Percentiles rank a stretch among this genome's conserved stretches.
phyloP scores from a whole-genome alignment of 2,329 filamentous ascomycete genomes.

The Claviceps digitariae region DNA sequence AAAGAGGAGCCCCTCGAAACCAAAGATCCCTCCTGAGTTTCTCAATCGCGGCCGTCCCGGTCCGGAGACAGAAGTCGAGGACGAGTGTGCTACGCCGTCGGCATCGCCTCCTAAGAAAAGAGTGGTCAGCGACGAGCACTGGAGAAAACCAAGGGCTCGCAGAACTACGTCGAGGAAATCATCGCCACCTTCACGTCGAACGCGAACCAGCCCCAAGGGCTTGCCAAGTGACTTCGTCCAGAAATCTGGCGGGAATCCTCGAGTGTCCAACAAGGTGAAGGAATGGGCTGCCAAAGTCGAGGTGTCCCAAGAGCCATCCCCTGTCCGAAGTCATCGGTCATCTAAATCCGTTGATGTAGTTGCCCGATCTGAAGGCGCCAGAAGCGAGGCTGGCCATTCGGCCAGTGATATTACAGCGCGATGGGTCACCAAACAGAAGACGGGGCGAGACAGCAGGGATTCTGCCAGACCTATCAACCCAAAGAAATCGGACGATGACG shows the following conservation, averaged over 20 bases:
- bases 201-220: slow-evolving; percentile 6
- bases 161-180: slow-evolving; percentile 31
- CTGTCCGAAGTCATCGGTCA: slow-evolving; percentile 21
- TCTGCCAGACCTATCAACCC: slow-evolving; percentile 9
- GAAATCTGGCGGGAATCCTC: slow-evolving; percentile 38
- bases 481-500: slow-evolving; percentile 5
- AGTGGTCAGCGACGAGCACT: slow-evolving; percentile 86
- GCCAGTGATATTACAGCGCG: slow-evolving; percentile 16
- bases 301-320: slow-evolving; percentile 26
- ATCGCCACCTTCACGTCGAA: slow-evolving; percentile 22
- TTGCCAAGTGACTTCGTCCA: slow-evolving; percentile 47
- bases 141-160: slow-evolving; percentile 51
- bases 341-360: slow-evolving; percentile 21
- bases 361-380: slow-evolving; percentile 13
- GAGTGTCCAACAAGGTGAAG: slow-evolving; percentile 44
- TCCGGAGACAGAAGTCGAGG: slow-evolving; percentile 10
- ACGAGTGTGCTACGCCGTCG: slow-evolving; percentile 18
- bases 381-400: slow-evolving; percentile 15
- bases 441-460: slow-evolving; percentile 15
- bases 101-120: slow-evolving; percentile 65
- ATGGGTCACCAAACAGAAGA: slow-evolving; percentile 3
- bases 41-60: slow-evolving; percentile 14
- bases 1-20: slow-evolving; percentile 22
- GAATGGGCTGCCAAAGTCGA: slow-evolving; percentile 48
- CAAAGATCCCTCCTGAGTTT: slow-evolving; percentile 12